Base-by-base conservation (phyloP, 371 early-diverging fungal genomes). In the Rhizomucor pusillus region DNA sequence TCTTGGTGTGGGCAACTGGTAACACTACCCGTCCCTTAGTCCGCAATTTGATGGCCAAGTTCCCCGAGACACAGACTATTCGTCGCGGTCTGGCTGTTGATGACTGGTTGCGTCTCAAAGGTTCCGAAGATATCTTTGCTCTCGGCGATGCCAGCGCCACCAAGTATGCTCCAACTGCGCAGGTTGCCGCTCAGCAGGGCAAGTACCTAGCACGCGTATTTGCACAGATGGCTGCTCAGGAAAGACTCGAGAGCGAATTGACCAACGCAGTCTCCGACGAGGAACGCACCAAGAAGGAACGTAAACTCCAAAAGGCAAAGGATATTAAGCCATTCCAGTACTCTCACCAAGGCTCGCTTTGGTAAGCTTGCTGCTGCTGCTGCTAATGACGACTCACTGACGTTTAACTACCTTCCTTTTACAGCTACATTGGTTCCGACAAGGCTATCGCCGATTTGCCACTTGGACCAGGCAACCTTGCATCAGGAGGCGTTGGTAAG, bases 1-100 rank as follows among this genome's bases (percentile, higher is more conserved):
- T 94, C 50, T 72, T 94, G 33, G 94, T 94, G 9, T 96, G 97
- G 95, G 94, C 94, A 24, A 93, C 96, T 2, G 95, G 97, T 33
- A 96, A 94, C 67, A 91, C 92, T n/a, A 75, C 91, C 14, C 82
- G 93, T 36, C 90, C 93, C 4, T 69, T 93, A 29, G 79, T 91
- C 48, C 66, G 81, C 22, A 80, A 89, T 43, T 65, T 94, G 62
- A 89, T 91, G 76, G 72, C 79, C 56, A 79, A 84, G 60, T 66
- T 90, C 35, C 79, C 86, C 20, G 79, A 79, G 16, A 59, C 71
- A 5, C 97, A 96, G 67, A 90, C 71, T 22, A 80, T 85, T 50
- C 81, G 89, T 14, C 90, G 93, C 37, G 97, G 94, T 23, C 66
- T 94, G 47, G 76, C 83, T 5, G 89, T 93, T 14, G 94, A 96